Percentiles rank a stretch among this genome's conserved stretches.
Evolutionary conservation across 441 rosid species (phyloP).

Genomic region (Aleurites moluccanus): DNA sequence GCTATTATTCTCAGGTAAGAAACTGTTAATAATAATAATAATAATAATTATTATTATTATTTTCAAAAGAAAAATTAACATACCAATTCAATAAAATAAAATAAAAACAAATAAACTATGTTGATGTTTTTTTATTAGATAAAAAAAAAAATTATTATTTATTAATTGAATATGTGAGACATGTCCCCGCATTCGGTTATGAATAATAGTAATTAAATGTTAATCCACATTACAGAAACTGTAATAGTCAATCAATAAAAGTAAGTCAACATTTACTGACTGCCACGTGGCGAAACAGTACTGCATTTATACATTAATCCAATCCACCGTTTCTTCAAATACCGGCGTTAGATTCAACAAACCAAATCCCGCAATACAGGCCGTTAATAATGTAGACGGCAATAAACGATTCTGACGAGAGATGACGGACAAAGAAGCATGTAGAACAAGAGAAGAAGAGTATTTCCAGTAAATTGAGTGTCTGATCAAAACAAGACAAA

Average conservation of each 20-base stretch:
- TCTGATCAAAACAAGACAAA: background rate
- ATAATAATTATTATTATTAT: no score
- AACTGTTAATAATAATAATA: no score
- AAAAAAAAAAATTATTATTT: no score
- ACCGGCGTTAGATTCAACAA: background rate
- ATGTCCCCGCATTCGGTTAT: no score
- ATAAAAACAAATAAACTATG: no score
- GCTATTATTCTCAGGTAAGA: background rate
- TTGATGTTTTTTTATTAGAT: no score
- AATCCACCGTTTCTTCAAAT: background rate
- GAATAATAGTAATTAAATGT: background rate
- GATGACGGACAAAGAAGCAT: background rate
- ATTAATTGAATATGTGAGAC: no score
- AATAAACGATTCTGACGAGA: background rate
- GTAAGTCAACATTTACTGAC: constrained; percentile 14
- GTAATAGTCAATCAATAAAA: background rate
- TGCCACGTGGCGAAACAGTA: constrained; percentile 33
- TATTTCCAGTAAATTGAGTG: background rate
- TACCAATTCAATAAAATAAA: no score
- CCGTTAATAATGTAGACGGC: constrained; percentile 24
- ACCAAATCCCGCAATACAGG: constrained; percentile 12
- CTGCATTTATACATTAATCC: background rate
- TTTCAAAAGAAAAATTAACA: background rate
- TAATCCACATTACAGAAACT: no score
- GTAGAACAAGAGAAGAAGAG: background rate